Evolutionary conservation across 2,329 filamentous ascomycete genomes (phyloP).

Genomic region (Aspergillus sp.): DNA sequence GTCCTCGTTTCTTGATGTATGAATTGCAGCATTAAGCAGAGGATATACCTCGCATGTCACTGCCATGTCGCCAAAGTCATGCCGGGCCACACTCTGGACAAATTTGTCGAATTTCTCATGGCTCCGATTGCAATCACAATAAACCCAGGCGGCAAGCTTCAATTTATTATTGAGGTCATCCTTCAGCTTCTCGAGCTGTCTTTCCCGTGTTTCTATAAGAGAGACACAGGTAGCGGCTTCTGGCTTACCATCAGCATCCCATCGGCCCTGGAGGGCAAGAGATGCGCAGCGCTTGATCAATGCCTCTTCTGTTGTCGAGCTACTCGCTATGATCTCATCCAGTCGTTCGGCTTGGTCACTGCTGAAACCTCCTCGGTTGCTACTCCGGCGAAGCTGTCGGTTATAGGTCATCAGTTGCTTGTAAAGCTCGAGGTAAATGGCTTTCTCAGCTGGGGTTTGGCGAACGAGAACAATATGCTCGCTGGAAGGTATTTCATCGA

Average conservation of each 20-base stretch:
- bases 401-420: slow-evolving; percentile 54
- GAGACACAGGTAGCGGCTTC: slow-evolving; percentile 32
- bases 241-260: slow-evolving; percentile 25
- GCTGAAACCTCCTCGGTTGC: slow-evolving; percentile 23
- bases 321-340: slow-evolving; percentile 48
- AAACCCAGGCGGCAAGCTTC: slow-evolving; percentile 32
- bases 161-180: slow-evolving; percentile 24
- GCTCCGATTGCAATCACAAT: slow-evolving; percentile 21
- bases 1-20: slow-evolving; percentile 22
- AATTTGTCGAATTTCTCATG: slow-evolving; percentile 30
- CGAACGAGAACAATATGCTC: slow-evolving; percentile 47
- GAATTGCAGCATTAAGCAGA: slow-evolving; percentile 22
- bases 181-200: slow-evolving; percentile 24
- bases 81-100: slow-evolving; percentile 24
- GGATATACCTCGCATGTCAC: slow-evolving; percentile 24
- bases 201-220: slow-evolving; percentile 27
- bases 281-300: slow-evolving; percentile 50
- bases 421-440: slow-evolving; percentile 56
- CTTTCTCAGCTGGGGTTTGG: slow-evolving; percentile 50
- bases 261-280: slow-evolving; percentile 31
- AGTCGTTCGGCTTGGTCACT: slow-evolving; percentile 40
- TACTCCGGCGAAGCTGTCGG: slow-evolving; percentile 41
- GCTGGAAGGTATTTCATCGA: slow-evolving; percentile 46
- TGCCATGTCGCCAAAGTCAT: slow-evolving; percentile 30
- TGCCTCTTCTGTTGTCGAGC: slow-evolving; percentile 52